Conservation (phyloP, 257 asterid genomes). For the Solanum pinnatisectum region DNA sequence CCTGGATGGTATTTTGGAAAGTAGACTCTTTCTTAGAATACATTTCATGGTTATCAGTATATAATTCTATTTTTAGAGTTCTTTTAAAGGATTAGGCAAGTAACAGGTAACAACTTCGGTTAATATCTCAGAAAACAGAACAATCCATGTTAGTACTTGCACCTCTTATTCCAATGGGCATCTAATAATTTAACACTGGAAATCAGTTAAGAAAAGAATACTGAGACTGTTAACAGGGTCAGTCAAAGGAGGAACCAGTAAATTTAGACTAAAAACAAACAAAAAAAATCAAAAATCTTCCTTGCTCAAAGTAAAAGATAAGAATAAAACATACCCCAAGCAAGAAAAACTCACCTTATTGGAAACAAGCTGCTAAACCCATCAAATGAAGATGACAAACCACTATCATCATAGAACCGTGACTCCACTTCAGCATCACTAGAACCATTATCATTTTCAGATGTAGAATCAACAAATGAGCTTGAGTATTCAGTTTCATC, state of each 20-base stretch:
- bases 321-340: background rate
- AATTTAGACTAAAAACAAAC: background rate
- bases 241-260: background rate
- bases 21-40: background rate
- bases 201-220: background rate
- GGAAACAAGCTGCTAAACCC: conserved; percentile 57
- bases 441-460: conserved; percentile 47
- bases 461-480: conserved; percentile 62
- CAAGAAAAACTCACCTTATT: conserved; percentile 38
- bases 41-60: background rate
- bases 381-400: conserved; percentile 46
- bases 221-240: background rate
- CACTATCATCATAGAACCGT: conserved; percentile 40
- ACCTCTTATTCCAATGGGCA: background rate
- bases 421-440: conserved; percentile 92
- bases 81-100: background rate
- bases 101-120: background rate
- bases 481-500: conserved; percentile 88
- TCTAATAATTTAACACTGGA: background rate
- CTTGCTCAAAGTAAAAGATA: background rate
- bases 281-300: background rate
- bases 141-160: background rate
- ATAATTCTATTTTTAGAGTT: background rate
- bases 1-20: background rate
- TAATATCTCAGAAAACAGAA: background rate